Percentiles rank a stretch among this genome's conserved stretches.
Evolutionary conservation across 78 protist genomes (phyloP).

Genomic region (Speleostelium caveatum): DNA sequence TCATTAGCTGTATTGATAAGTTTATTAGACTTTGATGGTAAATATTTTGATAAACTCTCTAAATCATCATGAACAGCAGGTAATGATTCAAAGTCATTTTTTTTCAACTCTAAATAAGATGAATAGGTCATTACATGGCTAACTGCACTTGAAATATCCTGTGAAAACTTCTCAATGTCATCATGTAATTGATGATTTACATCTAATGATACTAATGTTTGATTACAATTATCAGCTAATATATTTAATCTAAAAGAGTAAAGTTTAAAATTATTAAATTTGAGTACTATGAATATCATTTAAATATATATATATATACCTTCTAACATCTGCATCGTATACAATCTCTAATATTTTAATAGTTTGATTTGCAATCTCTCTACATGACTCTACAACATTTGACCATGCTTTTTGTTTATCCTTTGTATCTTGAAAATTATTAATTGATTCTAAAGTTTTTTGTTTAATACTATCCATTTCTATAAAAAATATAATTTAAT

Average conservation of each 20-base stretch:
- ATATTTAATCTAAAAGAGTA: not conserved
- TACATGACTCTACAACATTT: slow-evolving; percentile 13
- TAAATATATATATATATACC: not conserved
- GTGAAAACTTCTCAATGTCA: slow-evolving; percentile 20
- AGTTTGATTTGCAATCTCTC: slow-evolving; percentile 38
- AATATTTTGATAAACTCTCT: not conserved
- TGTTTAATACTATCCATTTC: slow-evolving; percentile 23
- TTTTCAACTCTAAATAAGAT: slow-evolving; percentile 30
- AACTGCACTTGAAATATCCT: not conserved
- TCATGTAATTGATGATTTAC: not conserved
- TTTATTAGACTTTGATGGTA: slow-evolving; percentile 17
- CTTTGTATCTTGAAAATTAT: not conserved
- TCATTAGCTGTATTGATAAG: slow-evolving; percentile 39
- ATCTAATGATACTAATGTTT: not conserved
- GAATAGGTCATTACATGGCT: slow-evolving; percentile 20
- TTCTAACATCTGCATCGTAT: slow-evolving; percentile 71
- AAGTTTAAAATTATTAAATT: no score
- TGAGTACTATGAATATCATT: no score
- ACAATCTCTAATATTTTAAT: slow-evolving; percentile 31
- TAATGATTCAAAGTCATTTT: slow-evolving; percentile 4
- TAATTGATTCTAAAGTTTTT: slow-evolving; percentile 1
- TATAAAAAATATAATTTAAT: not conserved
- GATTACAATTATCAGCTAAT: not conserved
- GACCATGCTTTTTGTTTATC: slow-evolving; percentile 39
- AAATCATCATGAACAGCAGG: not conserved